Conservation (phyloP, 306 rosid species). For the Sechiopsis laciniata region DNA sequence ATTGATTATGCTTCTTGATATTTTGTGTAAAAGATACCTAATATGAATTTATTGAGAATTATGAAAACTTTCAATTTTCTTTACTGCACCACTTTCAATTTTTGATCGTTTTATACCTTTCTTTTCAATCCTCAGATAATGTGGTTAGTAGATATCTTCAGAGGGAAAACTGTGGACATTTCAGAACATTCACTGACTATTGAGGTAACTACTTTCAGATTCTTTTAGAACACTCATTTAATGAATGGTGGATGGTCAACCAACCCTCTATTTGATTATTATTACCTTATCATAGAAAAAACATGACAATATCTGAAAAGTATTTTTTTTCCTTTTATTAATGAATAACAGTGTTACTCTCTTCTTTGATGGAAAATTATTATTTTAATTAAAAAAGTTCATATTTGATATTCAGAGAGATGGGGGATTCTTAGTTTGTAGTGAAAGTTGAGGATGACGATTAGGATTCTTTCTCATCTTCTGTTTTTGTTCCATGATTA, state of each 20-base stretch:
- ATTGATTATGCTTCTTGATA: neutral
- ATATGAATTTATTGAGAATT: neutral
- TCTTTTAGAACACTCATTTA: neutral
- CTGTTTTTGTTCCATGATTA: neutral
- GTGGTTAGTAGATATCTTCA: conserved; percentile 56
- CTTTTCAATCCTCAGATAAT: conserved; percentile 34
- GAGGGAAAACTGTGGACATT: conserved; percentile 49
- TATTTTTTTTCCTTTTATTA: no score
- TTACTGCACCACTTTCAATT: neutral
- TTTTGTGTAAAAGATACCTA: neutral
- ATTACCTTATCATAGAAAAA: neutral
- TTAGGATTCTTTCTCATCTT: neutral
- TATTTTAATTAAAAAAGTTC: neutral
- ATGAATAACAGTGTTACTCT: neutral
- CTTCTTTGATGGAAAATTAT: neutral
- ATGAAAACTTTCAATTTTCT: neutral
- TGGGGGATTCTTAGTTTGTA: neutral
- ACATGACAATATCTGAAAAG: neutral
- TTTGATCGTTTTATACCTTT: neutral
- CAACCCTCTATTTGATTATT: neutral
- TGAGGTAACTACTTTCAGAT: conserved; percentile 36
- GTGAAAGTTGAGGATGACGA: neutral
- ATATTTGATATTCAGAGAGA: neutral
- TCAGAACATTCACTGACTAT: conserved; percentile 43
- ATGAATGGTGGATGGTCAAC: neutral